Evolutionary conservation across 2,329 filamentous ascomycete genomes (phyloP), one percentile per base, ranked within the genome.

Genomic region (Beauveria sp.): DNA sequence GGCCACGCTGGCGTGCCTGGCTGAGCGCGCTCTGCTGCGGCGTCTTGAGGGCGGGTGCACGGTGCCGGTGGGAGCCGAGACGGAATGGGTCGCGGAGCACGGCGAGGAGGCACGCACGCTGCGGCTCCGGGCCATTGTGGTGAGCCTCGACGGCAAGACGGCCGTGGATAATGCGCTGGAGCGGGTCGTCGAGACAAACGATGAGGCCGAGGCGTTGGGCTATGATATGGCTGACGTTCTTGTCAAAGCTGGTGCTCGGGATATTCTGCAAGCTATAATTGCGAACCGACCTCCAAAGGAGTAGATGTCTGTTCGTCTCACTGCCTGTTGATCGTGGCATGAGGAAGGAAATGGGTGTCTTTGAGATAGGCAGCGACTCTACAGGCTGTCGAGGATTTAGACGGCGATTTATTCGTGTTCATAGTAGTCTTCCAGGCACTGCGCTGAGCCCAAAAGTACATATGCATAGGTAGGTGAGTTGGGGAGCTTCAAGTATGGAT

Each of bases 61-160:
- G 72, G 92, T 97, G 55, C 94, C 94, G 1, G 92, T 99, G 63
- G 94, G 94, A n/a, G 92, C 97, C 3, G 89, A 93, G 78, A 91
- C 89, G 51, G 77, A 79, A 60, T 94, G 90, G 88, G 75, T 85
- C 30, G n/a, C 16, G 9, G 78, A 70, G 12, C 73, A 68, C 56
- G 24, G 16, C 7, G 57, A 26, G 3, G 46, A 16, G 6, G 44
- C 46, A n/a, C 8, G 20, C 14, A 84, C 85, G 70, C 76, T 97
- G 67, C 79, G 84, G 55, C 80, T 97, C 72, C 83, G 86, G 66
- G 89, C 88, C 1, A 85, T 91, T 28, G 92, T 97, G 1, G 89
- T 96, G 57, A 93, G 88, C 68, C 79, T 96, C 37, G 89, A 96
- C 68, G 93, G 94, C 8, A 85, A 80, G 52, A 81, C 92, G 65